Evolutionary conservation across 345 rosid genomes (phyloP).

Genomic region (Populus euphratica): DNA sequence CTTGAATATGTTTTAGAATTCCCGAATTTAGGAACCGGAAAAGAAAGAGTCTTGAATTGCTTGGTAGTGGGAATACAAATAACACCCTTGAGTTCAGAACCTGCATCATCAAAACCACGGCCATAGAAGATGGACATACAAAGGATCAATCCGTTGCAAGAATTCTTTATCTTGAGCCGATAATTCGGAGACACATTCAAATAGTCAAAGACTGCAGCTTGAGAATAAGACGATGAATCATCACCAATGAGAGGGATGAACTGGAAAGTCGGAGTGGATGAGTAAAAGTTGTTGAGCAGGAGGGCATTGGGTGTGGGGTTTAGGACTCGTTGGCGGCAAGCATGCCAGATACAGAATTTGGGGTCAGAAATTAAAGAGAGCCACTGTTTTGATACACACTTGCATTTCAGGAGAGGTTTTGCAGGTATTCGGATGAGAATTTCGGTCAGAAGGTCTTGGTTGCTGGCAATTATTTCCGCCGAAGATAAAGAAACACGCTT

Average conservation of each 20-base stretch:
- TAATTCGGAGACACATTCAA: no score
- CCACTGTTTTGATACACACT: neutral
- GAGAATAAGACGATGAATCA: no score
- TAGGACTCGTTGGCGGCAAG: neutral
- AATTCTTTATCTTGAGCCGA: neutral
- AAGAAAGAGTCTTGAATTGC: neutral
- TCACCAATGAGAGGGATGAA: no score
- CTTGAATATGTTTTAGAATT: neutral
- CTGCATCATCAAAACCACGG: neutral
- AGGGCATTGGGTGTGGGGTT: neutral
- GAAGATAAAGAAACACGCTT: no score
- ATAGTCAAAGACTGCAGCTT: no score
- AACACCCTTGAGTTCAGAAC: no score
- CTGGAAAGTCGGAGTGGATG: neutral
- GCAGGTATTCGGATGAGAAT: neutral
- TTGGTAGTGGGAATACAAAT: neutral
- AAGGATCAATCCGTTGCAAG: neutral
- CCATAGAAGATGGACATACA: neutral
- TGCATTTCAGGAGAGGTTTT: neutral
- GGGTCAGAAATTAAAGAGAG: neutral
- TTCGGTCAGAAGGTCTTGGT: neutral
- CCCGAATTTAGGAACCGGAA: neutral
- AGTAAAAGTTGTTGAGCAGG: neutral
- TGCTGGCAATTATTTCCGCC: neutral
- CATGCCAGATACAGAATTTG: neutral